These are phyloP conservation scores for Cladosporium colombiae DNA, from an alignment of 2,329 filamentous ascomycete genomes.

Conservation along the genomic window DNA sequence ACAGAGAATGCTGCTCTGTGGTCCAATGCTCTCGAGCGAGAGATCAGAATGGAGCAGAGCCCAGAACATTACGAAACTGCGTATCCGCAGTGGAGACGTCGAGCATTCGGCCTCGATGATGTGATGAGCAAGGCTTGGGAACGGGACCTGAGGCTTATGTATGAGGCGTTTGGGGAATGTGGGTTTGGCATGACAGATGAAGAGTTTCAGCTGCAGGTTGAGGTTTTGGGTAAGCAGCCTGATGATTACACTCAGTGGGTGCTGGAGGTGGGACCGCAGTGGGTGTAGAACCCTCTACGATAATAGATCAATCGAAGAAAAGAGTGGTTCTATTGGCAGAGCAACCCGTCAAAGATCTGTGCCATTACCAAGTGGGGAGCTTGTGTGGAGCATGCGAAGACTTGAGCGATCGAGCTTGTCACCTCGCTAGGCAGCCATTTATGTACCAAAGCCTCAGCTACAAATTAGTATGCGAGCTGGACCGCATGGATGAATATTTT, in stretches of 20 bases:
- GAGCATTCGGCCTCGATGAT: slow-evolving; percentile 11
- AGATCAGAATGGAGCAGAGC: slow-evolving; percentile 9
- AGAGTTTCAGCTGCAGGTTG: slow-evolving; percentile 20
- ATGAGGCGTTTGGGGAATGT: slow-evolving; percentile 19
- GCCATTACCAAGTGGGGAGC: too few relatives aligned
- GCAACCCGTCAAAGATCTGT: too few relatives aligned
- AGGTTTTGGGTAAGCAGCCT: slow-evolving; percentile 22
- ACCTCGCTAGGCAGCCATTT: background rate
- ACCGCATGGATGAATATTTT: too few relatives aligned
- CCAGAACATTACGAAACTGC: background rate
- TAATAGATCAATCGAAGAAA: too few relatives aligned
- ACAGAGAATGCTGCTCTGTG: slow-evolving; percentile 17
- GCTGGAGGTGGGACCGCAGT: slow-evolving; percentile 7
- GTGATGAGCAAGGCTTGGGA: slow-evolving; percentile 20
- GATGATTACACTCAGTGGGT: slow-evolving; percentile 22
- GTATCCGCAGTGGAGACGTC: background rate
- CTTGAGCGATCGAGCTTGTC: background rate
- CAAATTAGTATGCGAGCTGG: too few relatives aligned
- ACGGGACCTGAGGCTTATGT: slow-evolving; percentile 25
- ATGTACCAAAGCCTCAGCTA: background rate
- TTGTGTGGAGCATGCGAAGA: background rate
- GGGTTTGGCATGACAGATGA: slow-evolving; percentile 25
- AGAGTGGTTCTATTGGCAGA: too few relatives aligned
- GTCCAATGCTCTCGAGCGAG: slow-evolving; percentile 18
- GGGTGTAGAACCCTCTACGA: background rate